phyloP scores from a whole-genome alignment of 345 rosid genomes.

The Eucalyptus microcorys region DNA sequence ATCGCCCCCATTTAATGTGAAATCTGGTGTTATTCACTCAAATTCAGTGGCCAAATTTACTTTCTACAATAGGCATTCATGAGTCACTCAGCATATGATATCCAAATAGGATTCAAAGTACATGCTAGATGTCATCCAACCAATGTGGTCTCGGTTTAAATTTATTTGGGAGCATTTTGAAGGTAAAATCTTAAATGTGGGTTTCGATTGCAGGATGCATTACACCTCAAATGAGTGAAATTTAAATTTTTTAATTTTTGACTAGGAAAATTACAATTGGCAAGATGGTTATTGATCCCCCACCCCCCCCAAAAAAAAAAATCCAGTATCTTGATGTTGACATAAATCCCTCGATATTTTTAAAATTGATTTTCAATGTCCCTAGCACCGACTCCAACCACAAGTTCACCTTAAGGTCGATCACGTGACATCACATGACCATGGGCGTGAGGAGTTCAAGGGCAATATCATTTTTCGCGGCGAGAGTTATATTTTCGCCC shows the following conservation, averaged over 20 bases:
- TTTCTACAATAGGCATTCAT: background rate
- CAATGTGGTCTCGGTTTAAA: background rate
- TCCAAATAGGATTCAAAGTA: background rate
- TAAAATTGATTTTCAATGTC: background rate
- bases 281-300: background rate
- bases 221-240: too few relatives aligned
- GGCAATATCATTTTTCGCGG: background rate
- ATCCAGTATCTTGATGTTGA: background rate
- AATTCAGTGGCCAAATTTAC: background rate
- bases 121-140: background rate
- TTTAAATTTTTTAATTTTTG: background rate
- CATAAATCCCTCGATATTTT: background rate
- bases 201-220: rapidly evolving
- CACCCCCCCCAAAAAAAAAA: too few relatives aligned
- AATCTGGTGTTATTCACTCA: background rate
- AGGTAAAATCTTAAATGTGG: background rate
- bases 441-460: background rate
- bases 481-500: background rate
- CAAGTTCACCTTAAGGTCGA: background rate
- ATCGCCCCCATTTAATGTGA: background rate
- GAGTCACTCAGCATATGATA: background rate
- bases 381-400: background rate
- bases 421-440: background rate
- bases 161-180: background rate
- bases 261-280: background rate